Evolutionary conservation across 805 yeast genomes (phyloP).

Genomic region (Wickerhamomyces pijperi): DNA sequence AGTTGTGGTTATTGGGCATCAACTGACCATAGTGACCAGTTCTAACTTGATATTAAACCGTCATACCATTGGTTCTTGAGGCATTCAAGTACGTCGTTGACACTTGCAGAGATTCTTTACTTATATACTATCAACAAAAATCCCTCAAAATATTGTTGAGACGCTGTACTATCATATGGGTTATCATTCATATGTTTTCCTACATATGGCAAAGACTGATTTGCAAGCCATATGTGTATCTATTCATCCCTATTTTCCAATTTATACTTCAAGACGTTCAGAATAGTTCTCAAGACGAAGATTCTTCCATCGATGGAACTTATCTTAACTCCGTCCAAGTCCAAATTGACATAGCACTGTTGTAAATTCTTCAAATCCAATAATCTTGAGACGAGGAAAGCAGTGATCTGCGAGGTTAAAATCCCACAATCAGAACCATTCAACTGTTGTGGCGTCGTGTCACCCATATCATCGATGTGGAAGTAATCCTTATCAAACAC

Average conservation of each 20-base stretch:
- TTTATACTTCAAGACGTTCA: conserved; percentile 19
- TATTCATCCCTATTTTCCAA: conserved; percentile 1
- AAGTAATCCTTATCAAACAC: conserved; percentile 9
- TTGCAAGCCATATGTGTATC: too few species aligned
- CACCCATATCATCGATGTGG: conserved; percentile 9
- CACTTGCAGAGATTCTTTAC: too few species aligned
- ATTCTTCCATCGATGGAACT: conserved; percentile 39
- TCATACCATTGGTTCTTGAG: too few species aligned
- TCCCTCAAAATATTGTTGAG: too few species aligned
- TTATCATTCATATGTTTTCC: too few species aligned
- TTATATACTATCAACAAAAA: too few species aligned
- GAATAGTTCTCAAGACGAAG: conserved; percentile 26
- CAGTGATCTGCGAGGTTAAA: conserved; percentile 23
- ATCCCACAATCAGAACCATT: conserved; percentile 61
- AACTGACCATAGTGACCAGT: too few species aligned
- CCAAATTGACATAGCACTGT: conserved; percentile 25
- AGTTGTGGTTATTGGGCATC: too few species aligned
- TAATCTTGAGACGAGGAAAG: conserved; percentile 23
- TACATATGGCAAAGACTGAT: too few species aligned
- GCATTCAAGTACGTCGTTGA: too few species aligned
- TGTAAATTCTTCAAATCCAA: conserved; percentile 17
- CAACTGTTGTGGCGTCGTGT: conserved; percentile 42
- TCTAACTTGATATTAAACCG: too few species aligned
- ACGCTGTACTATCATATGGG: too few species aligned
- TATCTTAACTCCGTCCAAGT: conserved; percentile 28